Evolutionary conservation across 345 rosid species (phyloP).

Genomic region (Eucalyptus tenuipes): DNA sequence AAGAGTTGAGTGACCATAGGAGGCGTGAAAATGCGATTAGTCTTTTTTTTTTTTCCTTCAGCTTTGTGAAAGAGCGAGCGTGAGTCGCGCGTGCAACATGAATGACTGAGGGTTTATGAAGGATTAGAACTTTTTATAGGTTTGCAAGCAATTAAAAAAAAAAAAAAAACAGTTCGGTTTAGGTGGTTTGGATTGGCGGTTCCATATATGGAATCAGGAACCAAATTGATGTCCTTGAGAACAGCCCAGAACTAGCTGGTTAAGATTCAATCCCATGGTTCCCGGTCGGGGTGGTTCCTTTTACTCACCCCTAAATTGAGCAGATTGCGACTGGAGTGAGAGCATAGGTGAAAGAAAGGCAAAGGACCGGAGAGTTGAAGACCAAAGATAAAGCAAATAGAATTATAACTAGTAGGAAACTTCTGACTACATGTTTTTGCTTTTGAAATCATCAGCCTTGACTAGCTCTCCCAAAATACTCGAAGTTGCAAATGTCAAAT

Average conservation of each 20-base stretch:
- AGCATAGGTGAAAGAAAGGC: slow-evolving; percentile 39
- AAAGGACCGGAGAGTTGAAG: slow-evolving; percentile 34
- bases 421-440: slow-evolving; percentile 41
- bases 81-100: background rate
- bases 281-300: accelerated
- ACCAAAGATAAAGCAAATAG: slow-evolving; percentile 56
- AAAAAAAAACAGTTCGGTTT: accelerated
- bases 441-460: background rate
- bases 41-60: no score
- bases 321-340: slow-evolving; percentile 38
- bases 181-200: accelerated
- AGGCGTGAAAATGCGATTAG: background rate
- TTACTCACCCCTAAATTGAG: background rate
- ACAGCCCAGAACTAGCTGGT: accelerated
- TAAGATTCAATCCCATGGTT: accelerated
- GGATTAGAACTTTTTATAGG: background rate
- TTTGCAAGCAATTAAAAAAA: background rate
- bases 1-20: background rate
- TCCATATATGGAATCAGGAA: background rate
- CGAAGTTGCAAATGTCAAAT: background rate
- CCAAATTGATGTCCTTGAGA: accelerated
- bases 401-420: slow-evolving; percentile 35
- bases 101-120: background rate
- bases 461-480: background rate
- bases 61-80: background rate